Evolutionary conservation across 169 alveolate species (phyloP).

Genomic region (Plasmodium gonderi): DNA sequence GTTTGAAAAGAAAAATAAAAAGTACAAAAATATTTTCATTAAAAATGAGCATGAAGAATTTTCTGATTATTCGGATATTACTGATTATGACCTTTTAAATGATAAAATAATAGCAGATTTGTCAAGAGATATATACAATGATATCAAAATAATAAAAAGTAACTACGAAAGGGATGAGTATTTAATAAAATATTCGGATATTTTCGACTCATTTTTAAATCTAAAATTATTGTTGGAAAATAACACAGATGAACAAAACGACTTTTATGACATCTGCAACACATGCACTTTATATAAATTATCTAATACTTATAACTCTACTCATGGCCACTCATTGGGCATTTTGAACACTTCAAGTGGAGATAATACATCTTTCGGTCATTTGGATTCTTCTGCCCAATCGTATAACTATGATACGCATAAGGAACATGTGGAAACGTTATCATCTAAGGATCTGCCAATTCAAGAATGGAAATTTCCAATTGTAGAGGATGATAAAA

Average conservation of each 20-base stretch:
- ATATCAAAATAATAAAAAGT: constrained; percentile 27
- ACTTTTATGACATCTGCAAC: background rate
- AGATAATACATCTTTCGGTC: background rate
- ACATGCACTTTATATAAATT: background rate
- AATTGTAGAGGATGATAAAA: background rate
- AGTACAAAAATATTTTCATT: background rate
- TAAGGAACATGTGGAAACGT: background rate
- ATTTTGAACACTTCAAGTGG: background rate
- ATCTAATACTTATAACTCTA: background rate
- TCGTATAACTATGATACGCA: background rate
- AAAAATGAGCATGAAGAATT: background rate
- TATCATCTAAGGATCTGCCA: background rate
- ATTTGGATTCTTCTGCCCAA: background rate
- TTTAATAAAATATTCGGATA: constrained; percentile 43
- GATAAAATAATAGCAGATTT: constrained; percentile 59
- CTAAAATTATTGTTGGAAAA: constrained; percentile 30
- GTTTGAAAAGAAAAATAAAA: constrained; percentile 41
- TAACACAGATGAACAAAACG: background rate
- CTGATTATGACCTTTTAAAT: constrained; percentile 27
- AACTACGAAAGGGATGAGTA: constrained; percentile 64
- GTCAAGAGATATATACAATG: constrained; percentile 66
- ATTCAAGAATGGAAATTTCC: background rate
- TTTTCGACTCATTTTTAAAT: constrained; percentile 56
- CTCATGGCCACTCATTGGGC: background rate
- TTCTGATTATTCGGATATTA: constrained; percentile 1